phyloP scores from a whole-genome alignment of 2,329 filamentous ascomycete species.

The Ilyonectria mors-panacis region DNA sequence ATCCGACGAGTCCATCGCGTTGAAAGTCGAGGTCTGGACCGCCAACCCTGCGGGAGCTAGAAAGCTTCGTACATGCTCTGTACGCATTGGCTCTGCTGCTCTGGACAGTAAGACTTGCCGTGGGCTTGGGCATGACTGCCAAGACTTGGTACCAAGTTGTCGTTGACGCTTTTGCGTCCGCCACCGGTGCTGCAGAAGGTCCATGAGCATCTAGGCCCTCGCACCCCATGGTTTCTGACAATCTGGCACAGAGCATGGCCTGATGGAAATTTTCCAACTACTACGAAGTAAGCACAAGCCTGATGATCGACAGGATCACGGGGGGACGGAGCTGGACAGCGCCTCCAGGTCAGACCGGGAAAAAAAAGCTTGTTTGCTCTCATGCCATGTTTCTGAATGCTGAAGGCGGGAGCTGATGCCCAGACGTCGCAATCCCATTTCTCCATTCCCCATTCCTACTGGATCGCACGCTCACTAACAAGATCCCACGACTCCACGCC shows the following conservation, averaged over 20 bases:
- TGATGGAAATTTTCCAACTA: constrained; percentile 18
- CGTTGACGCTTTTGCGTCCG: constrained; percentile 19
- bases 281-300: constrained; percentile 12
- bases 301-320: constrained; percentile 24
- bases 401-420: not conserved
- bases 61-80: not conserved
- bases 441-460: constrained; percentile 14
- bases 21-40: not conserved
- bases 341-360: not conserved
- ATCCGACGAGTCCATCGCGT: not conserved
- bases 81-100: not conserved
- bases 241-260: constrained; percentile 17
- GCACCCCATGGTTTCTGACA: constrained; percentile 13
- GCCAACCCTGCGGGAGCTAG: not conserved
- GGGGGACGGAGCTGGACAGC: constrained; percentile 1
- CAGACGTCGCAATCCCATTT: constrained; percentile 20
- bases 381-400: constrained; percentile 16
- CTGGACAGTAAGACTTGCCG: not conserved
- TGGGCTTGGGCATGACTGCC: constrained; percentile 7
- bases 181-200: constrained; percentile 26
- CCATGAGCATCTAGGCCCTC: constrained; percentile 28
- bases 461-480: constrained; percentile 3
- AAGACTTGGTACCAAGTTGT: constrained; percentile 14
- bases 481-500: constrained; percentile 1
- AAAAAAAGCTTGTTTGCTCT: constrained; percentile 16